A percentile compares a stretch with the other conserved stretches of the same genome.
These are phyloP conservation scores for Diatrype stigma DNA, from an alignment of 2,329 filamentous ascomycete genomes.

Conservation along the genomic window DNA sequence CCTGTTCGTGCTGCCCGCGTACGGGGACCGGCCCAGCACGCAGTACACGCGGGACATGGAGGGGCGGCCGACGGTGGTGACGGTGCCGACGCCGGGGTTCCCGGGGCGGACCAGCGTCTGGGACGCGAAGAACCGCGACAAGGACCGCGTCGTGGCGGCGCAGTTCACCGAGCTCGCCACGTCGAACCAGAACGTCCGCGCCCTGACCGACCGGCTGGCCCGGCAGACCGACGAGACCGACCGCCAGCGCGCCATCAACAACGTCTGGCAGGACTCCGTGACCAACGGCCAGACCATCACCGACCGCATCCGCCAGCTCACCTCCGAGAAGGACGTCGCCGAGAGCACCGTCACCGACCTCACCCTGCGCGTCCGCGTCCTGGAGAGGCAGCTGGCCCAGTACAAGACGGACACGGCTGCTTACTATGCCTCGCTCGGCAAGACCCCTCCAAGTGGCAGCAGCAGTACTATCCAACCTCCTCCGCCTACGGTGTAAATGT, in stretches of 20 bases:
- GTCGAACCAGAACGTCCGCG: constrained; percentile 1
- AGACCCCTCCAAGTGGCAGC: no score
- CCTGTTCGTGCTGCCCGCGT: constrained; percentile 51
- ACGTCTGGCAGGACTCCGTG: constrained; percentile 11
- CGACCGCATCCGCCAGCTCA: constrained; percentile 1
- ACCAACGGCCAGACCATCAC: neutral
- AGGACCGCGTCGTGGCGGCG: constrained; percentile 6
- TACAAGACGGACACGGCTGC: no score
- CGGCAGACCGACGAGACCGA: constrained; percentile 12
- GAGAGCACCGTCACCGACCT: neutral
- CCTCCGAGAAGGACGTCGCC: neutral
- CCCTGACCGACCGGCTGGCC: constrained; percentile 8
- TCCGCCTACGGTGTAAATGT: no score
- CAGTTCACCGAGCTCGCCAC: constrained; percentile 8
- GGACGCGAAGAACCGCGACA: constrained; percentile 16
- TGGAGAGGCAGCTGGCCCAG: neutral
- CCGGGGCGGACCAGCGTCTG: constrained; percentile 16
- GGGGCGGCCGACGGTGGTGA: constrained; percentile 34
- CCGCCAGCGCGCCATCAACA: constrained; percentile 9
- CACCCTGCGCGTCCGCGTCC: neutral
- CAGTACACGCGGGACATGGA: constrained; percentile 43
- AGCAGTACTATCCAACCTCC: no score
- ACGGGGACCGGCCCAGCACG: constrained; percentile 41
- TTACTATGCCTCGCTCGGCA: no score
- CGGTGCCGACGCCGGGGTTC: constrained; percentile 19